Percentiles rank a stretch among this genome's conserved stretches.
phyloP scores from a whole-genome alignment of 2,329 filamentous ascomycete species.

The Colletotrichum spinosum region DNA sequence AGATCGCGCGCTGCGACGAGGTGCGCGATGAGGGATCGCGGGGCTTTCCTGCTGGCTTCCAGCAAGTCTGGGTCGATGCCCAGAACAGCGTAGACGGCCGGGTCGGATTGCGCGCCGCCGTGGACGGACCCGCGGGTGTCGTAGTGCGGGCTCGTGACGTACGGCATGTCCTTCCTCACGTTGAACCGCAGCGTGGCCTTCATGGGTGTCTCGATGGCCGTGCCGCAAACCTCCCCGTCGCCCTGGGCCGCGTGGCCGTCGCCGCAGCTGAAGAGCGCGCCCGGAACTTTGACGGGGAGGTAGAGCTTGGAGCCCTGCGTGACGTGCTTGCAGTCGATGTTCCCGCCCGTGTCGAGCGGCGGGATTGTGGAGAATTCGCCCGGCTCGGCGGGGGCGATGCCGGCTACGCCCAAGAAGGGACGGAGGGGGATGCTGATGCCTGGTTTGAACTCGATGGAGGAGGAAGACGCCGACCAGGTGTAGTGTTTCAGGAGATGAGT shows the following conservation, averaged over 20 bases:
- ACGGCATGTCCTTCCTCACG: slow-evolving; percentile 58
- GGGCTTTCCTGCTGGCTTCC: slow-evolving; percentile 60
- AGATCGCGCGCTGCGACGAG: slow-evolving; percentile 59
- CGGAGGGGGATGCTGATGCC: slow-evolving; percentile 61
- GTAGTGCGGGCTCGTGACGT: slow-evolving; percentile 61
- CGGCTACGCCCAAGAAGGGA: slow-evolving; percentile 65
- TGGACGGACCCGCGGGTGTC: slow-evolving; percentile 44
- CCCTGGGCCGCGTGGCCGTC: slow-evolving; percentile 67
- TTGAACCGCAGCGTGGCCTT: slow-evolving; percentile 60
- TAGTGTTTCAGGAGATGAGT: slow-evolving; percentile 58
- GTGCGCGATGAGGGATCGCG: slow-evolving; percentile 61
- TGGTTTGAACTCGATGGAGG: slow-evolving; percentile 56
- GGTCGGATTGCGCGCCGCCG: slow-evolving; percentile 41
- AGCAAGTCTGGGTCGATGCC: slow-evolving; percentile 60
- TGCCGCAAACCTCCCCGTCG: slow-evolving; percentile 66
- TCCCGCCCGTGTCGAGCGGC: slow-evolving; percentile 63
- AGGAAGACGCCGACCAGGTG: slow-evolving; percentile 46
- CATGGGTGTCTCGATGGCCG: slow-evolving; percentile 67
- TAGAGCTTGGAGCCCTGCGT: slow-evolving; percentile 59
- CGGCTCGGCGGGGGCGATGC: slow-evolving; percentile 57
- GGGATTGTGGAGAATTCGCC: slow-evolving; percentile 62
- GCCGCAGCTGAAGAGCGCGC: slow-evolving; percentile 65
- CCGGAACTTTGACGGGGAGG: slow-evolving; percentile 60
- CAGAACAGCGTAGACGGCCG: slow-evolving; percentile 54
- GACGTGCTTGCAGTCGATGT: slow-evolving; percentile 64